Conservation (phyloP, 2,329 filamentous ascomycete species). For the Ophiostoma perfectum region DNA sequence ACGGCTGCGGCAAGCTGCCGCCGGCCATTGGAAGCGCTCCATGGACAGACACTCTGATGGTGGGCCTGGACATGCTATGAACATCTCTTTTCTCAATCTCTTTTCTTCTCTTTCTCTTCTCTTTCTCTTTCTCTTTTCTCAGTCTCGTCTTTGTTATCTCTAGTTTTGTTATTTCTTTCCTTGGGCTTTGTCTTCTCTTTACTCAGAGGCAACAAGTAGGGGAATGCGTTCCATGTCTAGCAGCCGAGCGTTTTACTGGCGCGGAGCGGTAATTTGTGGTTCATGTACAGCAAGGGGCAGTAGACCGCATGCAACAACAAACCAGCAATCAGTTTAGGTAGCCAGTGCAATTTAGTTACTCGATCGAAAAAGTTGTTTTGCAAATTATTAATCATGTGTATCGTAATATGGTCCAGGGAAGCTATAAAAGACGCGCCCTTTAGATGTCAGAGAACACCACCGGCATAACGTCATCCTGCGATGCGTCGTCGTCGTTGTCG, state of each 20-base stretch:
- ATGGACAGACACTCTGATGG: conserved; percentile 23
- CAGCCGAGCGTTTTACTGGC: neutral
- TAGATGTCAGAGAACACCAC: neutral
- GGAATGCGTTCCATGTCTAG: neutral
- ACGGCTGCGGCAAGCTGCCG: neutral
- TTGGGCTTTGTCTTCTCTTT: neutral
- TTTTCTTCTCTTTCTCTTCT: neutral
- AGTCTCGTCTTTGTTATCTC: neutral
- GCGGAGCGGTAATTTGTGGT: no score
- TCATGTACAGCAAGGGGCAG: neutral
- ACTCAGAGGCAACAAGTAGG: neutral
- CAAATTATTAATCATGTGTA: neutral
- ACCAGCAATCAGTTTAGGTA: neutral
- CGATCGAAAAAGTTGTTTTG: neutral
- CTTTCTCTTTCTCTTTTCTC: neutral
- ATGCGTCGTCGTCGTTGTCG: neutral
- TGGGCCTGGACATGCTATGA: conserved; percentile 20
- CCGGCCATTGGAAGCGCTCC: neutral
- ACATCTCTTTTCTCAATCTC: neutral
- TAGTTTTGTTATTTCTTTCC: no score
- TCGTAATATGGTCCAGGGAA: neutral
- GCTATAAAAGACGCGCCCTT: neutral
- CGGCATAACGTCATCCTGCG: neutral
- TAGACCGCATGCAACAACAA: neutral
- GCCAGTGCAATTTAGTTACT: neutral